A percentile compares a stretch with the other conserved stretches of the same genome.
Evolutionary conservation across 352 stramenopile genomes (phyloP).

Genomic region (Globisporangium lucens): DNA sequence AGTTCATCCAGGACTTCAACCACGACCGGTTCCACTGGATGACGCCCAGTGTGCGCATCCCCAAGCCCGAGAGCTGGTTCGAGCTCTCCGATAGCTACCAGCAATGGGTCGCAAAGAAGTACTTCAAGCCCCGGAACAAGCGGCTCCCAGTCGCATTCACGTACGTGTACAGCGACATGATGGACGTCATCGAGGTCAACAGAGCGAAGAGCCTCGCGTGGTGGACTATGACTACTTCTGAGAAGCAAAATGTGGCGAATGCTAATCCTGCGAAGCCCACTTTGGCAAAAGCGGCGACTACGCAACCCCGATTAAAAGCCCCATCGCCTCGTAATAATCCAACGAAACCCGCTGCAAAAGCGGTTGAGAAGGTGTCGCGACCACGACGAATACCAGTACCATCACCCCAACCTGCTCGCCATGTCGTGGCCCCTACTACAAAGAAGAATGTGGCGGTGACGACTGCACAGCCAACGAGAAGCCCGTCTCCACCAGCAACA

Average conservation of each 20-base stretch:
- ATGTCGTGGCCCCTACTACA: neutral
- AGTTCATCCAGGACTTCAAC: conserved; percentile 10
- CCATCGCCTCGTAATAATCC: neutral
- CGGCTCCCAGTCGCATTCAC: neutral
- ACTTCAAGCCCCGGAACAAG: neutral
- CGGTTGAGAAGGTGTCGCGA: neutral
- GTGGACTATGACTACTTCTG: neutral
- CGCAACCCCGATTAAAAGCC: neutral
- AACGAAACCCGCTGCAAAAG: neutral
- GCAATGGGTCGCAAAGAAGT: neutral
- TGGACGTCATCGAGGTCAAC: neutral
- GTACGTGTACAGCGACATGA: neutral
- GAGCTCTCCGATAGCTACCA: conserved; percentile 4
- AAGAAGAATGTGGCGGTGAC: neutral
- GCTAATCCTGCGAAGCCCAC: neutral
- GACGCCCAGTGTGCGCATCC: neutral
- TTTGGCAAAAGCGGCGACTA: neutral
- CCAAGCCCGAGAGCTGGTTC: neutral
- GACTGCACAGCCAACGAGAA: neutral
- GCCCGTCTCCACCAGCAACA: neutral
- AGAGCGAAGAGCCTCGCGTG: neutral
- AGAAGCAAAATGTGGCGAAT: neutral
- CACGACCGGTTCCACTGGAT: conserved; percentile 1
- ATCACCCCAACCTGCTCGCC: neutral
- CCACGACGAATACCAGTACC: neutral